A percentile compares a stretch with the other conserved stretches of the same genome.
phyloP scores from a whole-genome alignment of 257 asterid species.

The Penstemon davidsonii region DNA sequence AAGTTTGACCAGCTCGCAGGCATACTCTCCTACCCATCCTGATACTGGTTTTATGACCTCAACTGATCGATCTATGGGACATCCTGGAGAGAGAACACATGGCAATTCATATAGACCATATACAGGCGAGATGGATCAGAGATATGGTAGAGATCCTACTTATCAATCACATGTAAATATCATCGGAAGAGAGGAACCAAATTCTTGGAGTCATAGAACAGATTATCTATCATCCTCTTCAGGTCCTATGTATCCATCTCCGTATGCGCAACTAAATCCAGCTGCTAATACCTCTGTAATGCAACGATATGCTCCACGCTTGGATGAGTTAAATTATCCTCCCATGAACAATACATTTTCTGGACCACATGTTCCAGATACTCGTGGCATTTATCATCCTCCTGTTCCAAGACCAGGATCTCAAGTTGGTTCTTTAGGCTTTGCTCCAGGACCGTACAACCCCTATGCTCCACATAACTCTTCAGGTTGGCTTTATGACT shows the following conservation, averaged over 20 bases:
- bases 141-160: conserved; percentile 31
- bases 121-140: conserved; percentile 20
- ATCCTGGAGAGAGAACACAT: conserved; percentile 29
- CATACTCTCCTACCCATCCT: conserved; percentile 28
- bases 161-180: conserved; percentile 27
- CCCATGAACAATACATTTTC: conserved; percentile 30
- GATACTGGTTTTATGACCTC: conserved; percentile 32
- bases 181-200: conserved; percentile 31
- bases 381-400: conserved; percentile 27
- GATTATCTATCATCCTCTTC: conserved; percentile 9
- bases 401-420: conserved; percentile 27
- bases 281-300: conserved; percentile 35
- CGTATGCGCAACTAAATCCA: conserved; percentile 26
- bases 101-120: conserved; percentile 23
- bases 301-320: conserved; percentile 55
- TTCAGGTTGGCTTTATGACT: conserved; percentile 77
- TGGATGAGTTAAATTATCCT: conserved; percentile 45
- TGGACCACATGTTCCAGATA: conserved; percentile 24
- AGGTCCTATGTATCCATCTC: conserved; percentile 22
- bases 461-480: conserved; percentile 45
- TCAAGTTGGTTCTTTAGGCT: conserved; percentile 37
- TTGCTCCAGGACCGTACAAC: conserved; percentile 52
- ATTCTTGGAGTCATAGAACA: conserved; percentile 25
- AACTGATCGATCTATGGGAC: conserved; percentile 29
- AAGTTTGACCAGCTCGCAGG: conserved; percentile 28